These are phyloP conservation scores for Mitragyna speciosa DNA, from an alignment of 257 asterid species.

Conservation along the genomic window DNA sequence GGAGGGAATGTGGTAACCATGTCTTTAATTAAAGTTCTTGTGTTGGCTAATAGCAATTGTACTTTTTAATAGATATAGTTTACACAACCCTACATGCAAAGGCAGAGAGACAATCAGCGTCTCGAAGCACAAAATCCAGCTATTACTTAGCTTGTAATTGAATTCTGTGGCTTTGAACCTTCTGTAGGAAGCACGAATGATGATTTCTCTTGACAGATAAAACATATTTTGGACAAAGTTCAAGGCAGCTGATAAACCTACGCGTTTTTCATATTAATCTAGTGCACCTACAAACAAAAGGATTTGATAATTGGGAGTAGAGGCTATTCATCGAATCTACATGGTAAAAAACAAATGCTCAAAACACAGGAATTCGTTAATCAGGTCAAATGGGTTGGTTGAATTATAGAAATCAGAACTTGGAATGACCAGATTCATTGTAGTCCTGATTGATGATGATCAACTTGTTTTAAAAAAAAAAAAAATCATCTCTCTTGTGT, in stretches of 20 bases:
- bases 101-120: neutral
- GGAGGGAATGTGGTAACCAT: neutral
- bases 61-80: neutral
- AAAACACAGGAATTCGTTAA: conserved; percentile 10
- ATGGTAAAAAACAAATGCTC: neutral
- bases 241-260: neutral
- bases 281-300: neutral
- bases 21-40: no score
- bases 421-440: conserved; percentile 28
- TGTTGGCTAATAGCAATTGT: neutral
- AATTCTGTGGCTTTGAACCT: neutral
- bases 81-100: neutral
- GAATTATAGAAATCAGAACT: neutral
- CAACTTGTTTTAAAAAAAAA: neutral
- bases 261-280: conserved; percentile 7
- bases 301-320: neutral
- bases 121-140: neutral
- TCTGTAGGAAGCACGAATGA: neutral
- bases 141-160: neutral
- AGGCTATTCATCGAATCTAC: conserved; percentile 6
- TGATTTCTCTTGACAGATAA: neutral
- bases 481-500: neutral
- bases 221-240: neutral
- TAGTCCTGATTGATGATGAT: neutral
- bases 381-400: conserved; percentile 18